Percentiles rank a stretch among this genome's conserved stretches.
phyloP scores from a whole-genome alignment of 208 protist species.

The Trypanosoma grayi region DNA sequence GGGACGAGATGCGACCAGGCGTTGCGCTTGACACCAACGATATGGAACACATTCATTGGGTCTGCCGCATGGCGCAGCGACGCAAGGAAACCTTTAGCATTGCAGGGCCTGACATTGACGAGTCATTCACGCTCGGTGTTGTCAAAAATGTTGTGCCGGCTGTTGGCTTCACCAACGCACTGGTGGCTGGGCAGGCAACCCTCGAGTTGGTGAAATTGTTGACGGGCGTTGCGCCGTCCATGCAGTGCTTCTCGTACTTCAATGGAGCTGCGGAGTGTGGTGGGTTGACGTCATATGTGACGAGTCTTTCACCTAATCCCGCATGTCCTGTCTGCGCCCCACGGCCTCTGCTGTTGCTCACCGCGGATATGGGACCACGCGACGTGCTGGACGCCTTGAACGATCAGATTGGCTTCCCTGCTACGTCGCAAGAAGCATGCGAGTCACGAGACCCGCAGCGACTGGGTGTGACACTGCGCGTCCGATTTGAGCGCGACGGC shows the following conservation, averaged over 20 bases:
- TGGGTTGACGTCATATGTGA: constrained; percentile 31
- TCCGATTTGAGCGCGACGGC: constrained; percentile 4
- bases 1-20: constrained; percentile 34
- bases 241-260: constrained; percentile 95
- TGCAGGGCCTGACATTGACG: constrained; percentile 82
- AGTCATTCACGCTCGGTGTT: constrained; percentile 91
- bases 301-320: constrained; percentile 26
- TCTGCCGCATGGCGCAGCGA: constrained; percentile 64
- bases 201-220: constrained; percentile 94
- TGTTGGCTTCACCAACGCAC: constrained; percentile 98
- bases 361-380: constrained; percentile 15
- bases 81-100: constrained; percentile 93
- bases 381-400: constrained; percentile 24
- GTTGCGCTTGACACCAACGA: constrained; percentile 84
- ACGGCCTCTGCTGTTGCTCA: constrained; percentile 33
- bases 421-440: background rate
- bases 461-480: constrained; percentile 17
- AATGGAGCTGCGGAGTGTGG: constrained; percentile 63
- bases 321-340: constrained; percentile 66
- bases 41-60: constrained; percentile 89
- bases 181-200: constrained; percentile 92
- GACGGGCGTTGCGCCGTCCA: constrained; percentile 51
- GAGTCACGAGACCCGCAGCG: background rate
- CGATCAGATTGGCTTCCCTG: constrained; percentile 16
- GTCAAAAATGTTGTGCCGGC: constrained; percentile 99